These are phyloP conservation scores for Cucumis cinereus DNA, from an alignment of 306 rosid species.

Conservation along the genomic window DNA sequence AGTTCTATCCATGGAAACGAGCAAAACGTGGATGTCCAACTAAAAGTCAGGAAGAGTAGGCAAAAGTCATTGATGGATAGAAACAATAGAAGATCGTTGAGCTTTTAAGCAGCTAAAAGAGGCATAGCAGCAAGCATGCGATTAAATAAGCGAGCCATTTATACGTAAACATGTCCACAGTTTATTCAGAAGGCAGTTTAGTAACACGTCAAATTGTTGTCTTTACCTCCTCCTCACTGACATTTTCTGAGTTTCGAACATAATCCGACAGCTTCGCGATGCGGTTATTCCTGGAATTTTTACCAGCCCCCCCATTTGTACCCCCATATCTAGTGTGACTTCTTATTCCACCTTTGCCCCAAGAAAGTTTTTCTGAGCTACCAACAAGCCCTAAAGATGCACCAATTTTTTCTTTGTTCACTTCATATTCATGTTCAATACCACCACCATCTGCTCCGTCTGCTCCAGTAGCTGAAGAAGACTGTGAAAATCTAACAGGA, in stretches of 20 bases:
- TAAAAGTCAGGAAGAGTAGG: constrained; percentile 14
- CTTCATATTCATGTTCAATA: constrained; percentile 43
- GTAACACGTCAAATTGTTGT: constrained; percentile 6
- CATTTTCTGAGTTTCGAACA: constrained; percentile 27
- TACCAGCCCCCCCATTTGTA: constrained; percentile 30
- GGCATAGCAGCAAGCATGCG: not conserved
- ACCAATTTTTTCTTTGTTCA: constrained; percentile 30
- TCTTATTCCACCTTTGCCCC: constrained; percentile 63
- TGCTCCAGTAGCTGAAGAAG: constrained; percentile 26
- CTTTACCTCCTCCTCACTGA: constrained; percentile 39
- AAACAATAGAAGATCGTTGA: constrained; percentile 10
- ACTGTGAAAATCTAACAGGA: constrained; percentile 42
- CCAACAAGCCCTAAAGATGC: constrained; percentile 35
- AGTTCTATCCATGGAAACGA: constrained; percentile 51
- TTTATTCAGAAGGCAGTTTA: not conserved
- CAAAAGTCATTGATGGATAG: not conserved
- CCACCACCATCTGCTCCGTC: constrained; percentile 39
- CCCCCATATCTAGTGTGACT: constrained; percentile 51
- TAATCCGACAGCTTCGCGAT: constrained; percentile 39
- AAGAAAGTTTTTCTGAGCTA: constrained; percentile 52
- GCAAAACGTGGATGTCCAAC: constrained; percentile 36
- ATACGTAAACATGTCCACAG: not conserved
- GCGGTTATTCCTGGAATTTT: constrained; percentile 41
- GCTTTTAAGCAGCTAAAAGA: not conserved
- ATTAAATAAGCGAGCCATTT: not conserved